Percentiles rank a stretch among this genome's conserved stretches.
phyloP scores from a whole-genome alignment of 2,329 filamentous ascomycete species.

The Daldinia sp. region DNA sequence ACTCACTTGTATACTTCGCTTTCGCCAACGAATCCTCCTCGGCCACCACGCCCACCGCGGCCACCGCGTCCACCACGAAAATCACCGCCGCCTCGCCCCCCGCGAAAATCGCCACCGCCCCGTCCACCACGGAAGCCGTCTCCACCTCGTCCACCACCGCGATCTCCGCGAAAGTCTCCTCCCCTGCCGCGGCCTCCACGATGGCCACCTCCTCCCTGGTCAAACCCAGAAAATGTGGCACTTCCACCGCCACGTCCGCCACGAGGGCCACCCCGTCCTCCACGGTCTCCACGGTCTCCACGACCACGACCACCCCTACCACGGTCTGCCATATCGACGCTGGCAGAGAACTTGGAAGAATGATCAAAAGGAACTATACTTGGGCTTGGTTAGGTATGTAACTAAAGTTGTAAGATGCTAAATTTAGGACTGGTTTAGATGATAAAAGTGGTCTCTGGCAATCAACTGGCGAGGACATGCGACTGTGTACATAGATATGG shows the following conservation, averaged over 20 bases:
- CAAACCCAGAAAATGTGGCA: conserved; percentile 33
- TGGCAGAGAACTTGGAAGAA: background rate
- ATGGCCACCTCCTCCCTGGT: conserved; percentile 33
- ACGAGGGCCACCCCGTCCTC: conserved; percentile 32
- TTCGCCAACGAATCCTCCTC: conserved; percentile 41
- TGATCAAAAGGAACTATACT: background rate
- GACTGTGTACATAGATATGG: background rate
- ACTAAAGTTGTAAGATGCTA: background rate
- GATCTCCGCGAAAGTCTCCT: no score
- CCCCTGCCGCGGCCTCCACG: conserved; percentile 36
- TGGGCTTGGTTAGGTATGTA: background rate
- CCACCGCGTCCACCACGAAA: conserved; percentile 34
- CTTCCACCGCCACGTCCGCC: conserved; percentile 34
- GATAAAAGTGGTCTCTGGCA: background rate
- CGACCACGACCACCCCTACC: conserved; percentile 35
- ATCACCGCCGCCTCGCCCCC: conserved; percentile 34
- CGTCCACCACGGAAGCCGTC: conserved; percentile 4
- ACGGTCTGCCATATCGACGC: conserved; percentile 22
- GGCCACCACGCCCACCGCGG: conserved; percentile 33
- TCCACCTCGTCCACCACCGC: conserved; percentile 22
- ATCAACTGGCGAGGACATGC: background rate
- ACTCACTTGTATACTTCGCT: conserved; percentile 46
- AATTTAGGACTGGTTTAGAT: background rate
- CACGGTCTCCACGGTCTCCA: conserved; percentile 42
- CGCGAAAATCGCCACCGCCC: conserved; percentile 33